Evolutionary conservation across 768 basidiomycete species (phyloP), one percentile per base, ranked within the genome.

Genomic region (Ramaria sp.): DNA sequence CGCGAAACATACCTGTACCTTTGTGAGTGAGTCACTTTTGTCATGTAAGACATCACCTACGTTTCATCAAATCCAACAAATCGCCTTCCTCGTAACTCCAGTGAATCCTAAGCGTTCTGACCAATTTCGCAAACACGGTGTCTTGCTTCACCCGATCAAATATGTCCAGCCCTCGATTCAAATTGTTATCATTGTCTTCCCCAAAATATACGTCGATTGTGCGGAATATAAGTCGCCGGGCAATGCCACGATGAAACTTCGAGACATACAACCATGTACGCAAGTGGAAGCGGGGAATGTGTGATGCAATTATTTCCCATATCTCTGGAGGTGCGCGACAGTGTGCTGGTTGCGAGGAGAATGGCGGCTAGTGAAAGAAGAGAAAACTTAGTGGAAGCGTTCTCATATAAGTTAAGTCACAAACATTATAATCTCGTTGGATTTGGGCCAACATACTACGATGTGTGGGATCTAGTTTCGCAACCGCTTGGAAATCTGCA

Each of bases 61-160:
- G 72, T 22, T 73, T 68, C 76, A 83, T 80, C 15, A 83, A 66
- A 62, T 81, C 81, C 13, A 84, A 70, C 75, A 82, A 80, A 55
- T 84, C 82, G 1, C 81, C 81, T 61, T 83, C 82, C 63, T 84
- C 82, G 61, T 81, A 82, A 9, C 82, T 77, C 82, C 83, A 84
- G 64, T 86, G 83, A 13, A 86, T 65, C 31, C 83, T 69, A 30
- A 86, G 70, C 11, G 75, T 74, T 62, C 80, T 82, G 34, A 86
- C 77, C 11, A 75, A 71, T 54, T 74, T 74, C 4, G 83, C 83
- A 64, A 86, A 85, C 3, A 73, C 67, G 1, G 78, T 74, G 62
- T 86, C 84, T 0, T 69, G 72, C 67, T 83, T 85, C 43, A 79
- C 83, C 19, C 81, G 70, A 65, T 85, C 83, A 59, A 85, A 81